phyloP scores from a whole-genome alignment of 768 basidiomycete species.

The Tephrocybe sp. region DNA sequence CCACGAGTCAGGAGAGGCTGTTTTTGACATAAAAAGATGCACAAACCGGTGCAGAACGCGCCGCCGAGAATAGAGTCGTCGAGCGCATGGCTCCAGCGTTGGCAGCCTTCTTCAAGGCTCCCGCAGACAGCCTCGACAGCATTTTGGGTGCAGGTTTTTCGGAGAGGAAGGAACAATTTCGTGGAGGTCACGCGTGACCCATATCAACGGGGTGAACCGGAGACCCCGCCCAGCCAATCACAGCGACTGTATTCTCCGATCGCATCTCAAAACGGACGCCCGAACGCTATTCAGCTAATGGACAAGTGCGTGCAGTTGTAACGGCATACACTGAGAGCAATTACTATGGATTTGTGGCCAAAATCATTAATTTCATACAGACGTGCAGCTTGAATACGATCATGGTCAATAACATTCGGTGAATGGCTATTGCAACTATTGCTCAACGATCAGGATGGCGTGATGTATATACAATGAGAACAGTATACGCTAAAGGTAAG shows the following conservation, averaged over 20 bases:
- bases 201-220: slow-evolving; percentile 50
- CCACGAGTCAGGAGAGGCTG: slow-evolving; percentile 17
- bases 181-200: slow-evolving; percentile 48
- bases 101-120: slow-evolving; percentile 62
- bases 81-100: slow-evolving; percentile 47
- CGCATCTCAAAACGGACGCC: too few species aligned
- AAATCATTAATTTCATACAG: too few species aligned
- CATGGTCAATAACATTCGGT: too few species aligned
- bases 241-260: slow-evolving; percentile 23
- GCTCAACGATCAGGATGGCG: background rate
- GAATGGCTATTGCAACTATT: too few species aligned
- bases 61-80: slow-evolving; percentile 36
- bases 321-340: too few species aligned
- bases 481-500: slow-evolving; percentile 6
- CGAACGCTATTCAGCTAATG: too few species aligned
- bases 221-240: slow-evolving; percentile 34
- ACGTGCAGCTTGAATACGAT: too few species aligned
- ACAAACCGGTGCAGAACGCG: slow-evolving; percentile 54
- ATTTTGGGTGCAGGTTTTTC: slow-evolving; percentile 63
- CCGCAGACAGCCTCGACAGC: slow-evolving; percentile 80
- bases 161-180: slow-evolving; percentile 34
- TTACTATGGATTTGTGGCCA: too few species aligned
- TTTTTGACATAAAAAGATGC: slow-evolving; percentile 8
- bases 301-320: too few species aligned
- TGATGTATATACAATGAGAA: background rate